Evolutionary conservation across 495 filamentous ascomycete species (phyloP).

Genomic region (Xylaria intraflava): DNA sequence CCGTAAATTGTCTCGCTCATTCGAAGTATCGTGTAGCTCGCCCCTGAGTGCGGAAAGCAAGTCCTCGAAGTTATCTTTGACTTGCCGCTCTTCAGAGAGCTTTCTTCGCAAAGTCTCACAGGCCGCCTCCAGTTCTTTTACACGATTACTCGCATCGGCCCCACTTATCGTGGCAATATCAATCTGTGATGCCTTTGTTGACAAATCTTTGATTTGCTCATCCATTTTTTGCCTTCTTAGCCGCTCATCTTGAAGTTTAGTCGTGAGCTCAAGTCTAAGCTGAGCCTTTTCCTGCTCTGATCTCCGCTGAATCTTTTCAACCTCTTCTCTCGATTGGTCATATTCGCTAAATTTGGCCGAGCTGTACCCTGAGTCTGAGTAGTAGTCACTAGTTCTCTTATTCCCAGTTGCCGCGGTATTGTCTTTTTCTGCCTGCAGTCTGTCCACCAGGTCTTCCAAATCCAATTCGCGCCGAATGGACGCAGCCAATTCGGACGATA

Average conservation of each 20-base stretch:
- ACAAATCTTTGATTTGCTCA: constrained; percentile 70
- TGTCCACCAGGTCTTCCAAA: constrained; percentile 86
- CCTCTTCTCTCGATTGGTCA: constrained; percentile 69
- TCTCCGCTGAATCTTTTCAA: constrained; percentile 73
- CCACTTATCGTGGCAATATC: constrained; percentile 43
- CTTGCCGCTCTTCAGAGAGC: constrained; percentile 75
- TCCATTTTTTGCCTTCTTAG: constrained; percentile 66
- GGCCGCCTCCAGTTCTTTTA: constrained; percentile 69
- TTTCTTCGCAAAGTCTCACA: constrained; percentile 77
- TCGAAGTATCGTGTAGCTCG: constrained; percentile 72
- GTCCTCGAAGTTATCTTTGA: constrained; percentile 92
- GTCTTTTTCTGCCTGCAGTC: constrained; percentile 67
- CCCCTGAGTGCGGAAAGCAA: constrained; percentile 74
- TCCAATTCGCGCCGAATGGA: constrained; percentile 97
- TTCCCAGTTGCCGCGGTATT: constrained; percentile 52
- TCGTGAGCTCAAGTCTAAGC: constrained; percentile 72
- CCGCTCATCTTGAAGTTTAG: constrained; percentile 81
- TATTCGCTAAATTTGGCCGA: constrained; percentile 62
- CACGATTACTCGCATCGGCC: constrained; percentile 44
- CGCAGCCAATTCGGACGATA: constrained; percentile 83
- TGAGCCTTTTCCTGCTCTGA: constrained; percentile 89
- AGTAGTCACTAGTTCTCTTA: constrained; percentile 92
- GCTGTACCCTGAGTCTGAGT: constrained; percentile 89
- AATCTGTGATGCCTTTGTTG: constrained; percentile 60
- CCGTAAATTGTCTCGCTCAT: constrained; percentile 85